phyloP scores from a whole-genome alignment of 148 eudicot genomes.

The Diospyros kaki region DNA sequence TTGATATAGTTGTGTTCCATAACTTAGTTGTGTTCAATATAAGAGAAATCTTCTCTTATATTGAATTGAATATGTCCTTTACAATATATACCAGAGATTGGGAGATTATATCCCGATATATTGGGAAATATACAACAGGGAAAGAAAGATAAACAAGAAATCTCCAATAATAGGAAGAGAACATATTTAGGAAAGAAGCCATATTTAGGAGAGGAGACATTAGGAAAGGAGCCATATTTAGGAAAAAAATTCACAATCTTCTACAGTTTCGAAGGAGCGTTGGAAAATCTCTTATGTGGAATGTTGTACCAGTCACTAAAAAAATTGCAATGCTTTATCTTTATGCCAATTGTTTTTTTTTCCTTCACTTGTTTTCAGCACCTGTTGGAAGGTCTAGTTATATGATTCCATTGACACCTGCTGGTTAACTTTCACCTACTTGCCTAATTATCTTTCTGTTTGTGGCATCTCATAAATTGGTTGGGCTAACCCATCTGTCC shows the following conservation, averaged over 20 bases:
- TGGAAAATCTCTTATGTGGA: background rate
- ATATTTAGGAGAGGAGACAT: background rate
- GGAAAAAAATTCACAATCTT: background rate
- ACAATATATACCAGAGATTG: too few species aligned
- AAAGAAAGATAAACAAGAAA: too few species aligned
- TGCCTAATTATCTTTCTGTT: background rate
- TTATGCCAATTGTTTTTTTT: background rate
- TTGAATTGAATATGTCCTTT: too few species aligned
- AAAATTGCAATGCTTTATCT: background rate
- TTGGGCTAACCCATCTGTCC: slow-evolving; percentile 6
- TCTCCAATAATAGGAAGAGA: background rate
- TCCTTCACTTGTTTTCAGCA: background rate
- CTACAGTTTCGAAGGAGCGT: background rate
- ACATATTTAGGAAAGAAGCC: background rate
- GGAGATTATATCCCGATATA: too few species aligned
- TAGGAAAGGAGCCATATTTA: background rate
- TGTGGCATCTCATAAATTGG: background rate
- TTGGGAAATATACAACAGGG: too few species aligned
- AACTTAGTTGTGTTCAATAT: too few species aligned
- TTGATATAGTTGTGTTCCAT: too few species aligned
- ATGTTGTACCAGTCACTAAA: background rate
- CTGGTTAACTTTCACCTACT: background rate
- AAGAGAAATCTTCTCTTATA: too few species aligned
- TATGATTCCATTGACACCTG: background rate
- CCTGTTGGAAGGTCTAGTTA: background rate